A percentile compares a stretch with the other conserved stretches of the same genome.
Conservation (phyloP, 441 rosid genomes). For the Viola pubescens region DNA sequence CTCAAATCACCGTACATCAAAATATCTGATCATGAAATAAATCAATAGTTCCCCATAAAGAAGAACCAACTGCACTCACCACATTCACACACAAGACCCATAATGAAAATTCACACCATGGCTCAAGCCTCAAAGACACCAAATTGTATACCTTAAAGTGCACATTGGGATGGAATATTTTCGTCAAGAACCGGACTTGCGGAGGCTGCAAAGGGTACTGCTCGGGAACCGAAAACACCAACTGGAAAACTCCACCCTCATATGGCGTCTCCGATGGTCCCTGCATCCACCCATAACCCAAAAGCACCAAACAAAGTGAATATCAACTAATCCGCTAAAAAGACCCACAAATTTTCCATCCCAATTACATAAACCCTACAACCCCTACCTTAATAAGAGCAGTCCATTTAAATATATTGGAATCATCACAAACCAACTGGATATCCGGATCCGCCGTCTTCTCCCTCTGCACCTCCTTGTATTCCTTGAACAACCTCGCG, state of each 20-base stretch:
- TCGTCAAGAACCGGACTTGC: conserved; percentile 96
- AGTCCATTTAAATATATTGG: conserved; percentile 97
- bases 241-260: conserved; percentile 97
- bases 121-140: not conserved
- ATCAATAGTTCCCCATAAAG: no score
- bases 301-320: not conserved
- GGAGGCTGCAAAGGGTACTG: conserved; percentile 98
- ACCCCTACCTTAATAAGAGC: conserved; percentile 79
- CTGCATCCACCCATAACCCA: conserved; percentile 23
- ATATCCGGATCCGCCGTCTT: conserved; percentile 91
- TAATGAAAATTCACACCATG: no score
- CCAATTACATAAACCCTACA: conserved; percentile 1
- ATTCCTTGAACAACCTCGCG: conserved; percentile 96
- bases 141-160: conserved; percentile 69
- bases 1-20: no score
- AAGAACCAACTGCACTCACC: no score
- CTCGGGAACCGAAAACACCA: conserved; percentile 91
- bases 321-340: no score
- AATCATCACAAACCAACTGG: conserved; percentile 80
- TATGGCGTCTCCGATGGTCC: conserved; percentile 97
- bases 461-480: conserved; percentile 95
- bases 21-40: no score
- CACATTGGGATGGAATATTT: conserved; percentile 95
- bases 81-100: no score
- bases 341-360: conserved; percentile 3